phyloP scores from a whole-genome alignment of 306 rosid genomes.

The Dicorynia guianensis region DNA sequence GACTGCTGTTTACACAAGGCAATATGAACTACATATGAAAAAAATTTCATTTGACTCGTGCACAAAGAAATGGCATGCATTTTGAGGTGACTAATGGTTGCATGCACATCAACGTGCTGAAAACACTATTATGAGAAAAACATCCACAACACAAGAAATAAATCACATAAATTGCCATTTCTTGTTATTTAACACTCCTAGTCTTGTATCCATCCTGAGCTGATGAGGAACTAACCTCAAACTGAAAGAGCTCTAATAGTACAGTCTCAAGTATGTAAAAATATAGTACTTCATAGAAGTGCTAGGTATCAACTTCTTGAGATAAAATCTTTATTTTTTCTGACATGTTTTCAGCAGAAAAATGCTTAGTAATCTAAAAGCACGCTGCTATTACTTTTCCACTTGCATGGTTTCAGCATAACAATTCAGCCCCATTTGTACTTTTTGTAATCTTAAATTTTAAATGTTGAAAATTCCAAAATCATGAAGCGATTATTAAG shows the following conservation, averaged over 20 bases:
- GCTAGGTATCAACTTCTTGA: background rate
- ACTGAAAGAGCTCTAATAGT: background rate
- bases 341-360: too few relatives aligned
- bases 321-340: background rate
- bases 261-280: conserved; percentile 6
- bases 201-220: background rate
- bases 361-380: too few relatives aligned
- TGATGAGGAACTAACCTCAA: conserved; percentile 5
- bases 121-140: conserved; percentile 1
- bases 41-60: background rate
- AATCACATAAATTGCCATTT: conserved; percentile 1
- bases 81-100: conserved; percentile 2
- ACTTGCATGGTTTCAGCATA: background rate
- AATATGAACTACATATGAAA: background rate
- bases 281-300: conserved; percentile 1
- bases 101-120: background rate
- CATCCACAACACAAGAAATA: background rate
- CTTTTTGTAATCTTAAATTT: too few relatives aligned
- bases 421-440: background rate
- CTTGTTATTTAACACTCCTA: background rate
- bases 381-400: too few relatives aligned
- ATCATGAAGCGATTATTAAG: background rate
- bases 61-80: background rate
- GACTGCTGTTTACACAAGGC: background rate
- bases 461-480: background rate